Evolutionary conservation across 2,329 filamentous ascomycete genomes (phyloP), one percentile per base, ranked within the genome.

Genomic region (Dothideomycetes sp.): DNA sequence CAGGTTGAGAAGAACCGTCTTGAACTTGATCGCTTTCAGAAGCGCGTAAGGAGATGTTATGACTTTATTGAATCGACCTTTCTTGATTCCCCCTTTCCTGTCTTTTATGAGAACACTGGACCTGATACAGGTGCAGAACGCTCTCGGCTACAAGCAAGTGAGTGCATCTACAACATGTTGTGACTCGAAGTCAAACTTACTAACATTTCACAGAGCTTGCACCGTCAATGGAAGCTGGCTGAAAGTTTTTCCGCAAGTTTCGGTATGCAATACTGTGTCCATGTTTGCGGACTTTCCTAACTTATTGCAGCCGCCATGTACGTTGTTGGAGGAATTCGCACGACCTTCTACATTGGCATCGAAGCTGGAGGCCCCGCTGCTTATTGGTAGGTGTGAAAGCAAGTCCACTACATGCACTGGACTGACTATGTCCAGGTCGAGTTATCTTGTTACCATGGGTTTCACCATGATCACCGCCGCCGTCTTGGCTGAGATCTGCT

Each of bases 391-490:
- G 55, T 25, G 8, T 27, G 20, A 27, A 38, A 4, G n/a, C 20
- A 9, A 6, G 30, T 19, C 19, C 30, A 15, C 33, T 22, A 4
- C 9, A 5, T 5, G 19, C 18, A 17, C 16, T 23, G 4, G 24
- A 15, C 38, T 51, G 8, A 47, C 32, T 1, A 19, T 12, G 12
- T 10, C 20, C 20, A 73, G 70, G 73, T 76, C 73, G 45, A 76
- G 71, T 52, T 78, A 76, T 51, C 47, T 78, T 4, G 63, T 77
- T 4, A 76, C 74, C 2, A 69, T 73, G 49, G 62, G 76, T 27
- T 78, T 78, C 54, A 74, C 72, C 2, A 74, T 73, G 54, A 76
- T 77, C 46, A 76, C 74, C 0, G 74, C 74, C 0, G 71, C 73
- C 2, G 72, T 76, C 4, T 69, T 78, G 41, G 74, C 74, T 5